phyloP scores from a whole-genome alignment of 768 basidiomycete species.

The Tubosaeta sp. region DNA sequence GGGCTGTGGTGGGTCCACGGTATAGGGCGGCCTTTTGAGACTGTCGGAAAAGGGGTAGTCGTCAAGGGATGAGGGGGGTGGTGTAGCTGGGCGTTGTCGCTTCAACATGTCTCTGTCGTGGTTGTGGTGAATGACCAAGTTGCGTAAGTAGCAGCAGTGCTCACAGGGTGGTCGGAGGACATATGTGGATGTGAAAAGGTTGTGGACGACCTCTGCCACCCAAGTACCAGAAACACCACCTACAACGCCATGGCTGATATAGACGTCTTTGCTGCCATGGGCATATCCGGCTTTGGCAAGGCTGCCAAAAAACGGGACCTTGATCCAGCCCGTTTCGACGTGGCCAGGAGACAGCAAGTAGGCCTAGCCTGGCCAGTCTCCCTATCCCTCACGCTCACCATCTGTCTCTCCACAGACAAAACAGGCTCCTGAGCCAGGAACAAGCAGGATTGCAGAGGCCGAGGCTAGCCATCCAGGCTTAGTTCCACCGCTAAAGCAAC shows the following conservation, averaged over 20 bases:
- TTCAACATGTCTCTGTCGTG: slow-evolving; percentile 44
- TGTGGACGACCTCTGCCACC: slow-evolving; percentile 19
- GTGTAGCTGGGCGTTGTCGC: slow-evolving; percentile 46
- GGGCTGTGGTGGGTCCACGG: slow-evolving; percentile 19
- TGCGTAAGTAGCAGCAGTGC: background rate
- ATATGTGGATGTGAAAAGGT: slow-evolving; percentile 4
- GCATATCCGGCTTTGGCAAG: slow-evolving; percentile 82
- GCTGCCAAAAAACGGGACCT: slow-evolving; percentile 58
- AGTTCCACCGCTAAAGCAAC: background rate
- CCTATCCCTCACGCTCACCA: slow-evolving; percentile 22
- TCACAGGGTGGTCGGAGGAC: slow-evolving; percentile 21
- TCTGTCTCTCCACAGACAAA: slow-evolving; percentile 9
- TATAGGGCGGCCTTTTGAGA: slow-evolving; percentile 9
- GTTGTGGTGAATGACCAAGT: background rate
- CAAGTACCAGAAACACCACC: background rate
- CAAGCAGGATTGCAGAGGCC: slow-evolving; percentile 17
- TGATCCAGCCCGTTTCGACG: slow-evolving; percentile 76
- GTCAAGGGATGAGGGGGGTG: slow-evolving; percentile 33
- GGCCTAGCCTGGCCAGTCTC: slow-evolving; percentile 3
- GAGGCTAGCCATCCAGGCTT: slow-evolving; percentile 18
- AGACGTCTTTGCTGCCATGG: slow-evolving; percentile 79
- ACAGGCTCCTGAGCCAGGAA: slow-evolving; percentile 13
- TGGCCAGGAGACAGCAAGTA: slow-evolving; percentile 55
- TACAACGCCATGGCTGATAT: slow-evolving; percentile 45
- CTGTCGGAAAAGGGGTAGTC: slow-evolving; percentile 21